Conservation (phyloP, 805 yeast genomes). For the Kurtzmaniella cleridarum region DNA sequence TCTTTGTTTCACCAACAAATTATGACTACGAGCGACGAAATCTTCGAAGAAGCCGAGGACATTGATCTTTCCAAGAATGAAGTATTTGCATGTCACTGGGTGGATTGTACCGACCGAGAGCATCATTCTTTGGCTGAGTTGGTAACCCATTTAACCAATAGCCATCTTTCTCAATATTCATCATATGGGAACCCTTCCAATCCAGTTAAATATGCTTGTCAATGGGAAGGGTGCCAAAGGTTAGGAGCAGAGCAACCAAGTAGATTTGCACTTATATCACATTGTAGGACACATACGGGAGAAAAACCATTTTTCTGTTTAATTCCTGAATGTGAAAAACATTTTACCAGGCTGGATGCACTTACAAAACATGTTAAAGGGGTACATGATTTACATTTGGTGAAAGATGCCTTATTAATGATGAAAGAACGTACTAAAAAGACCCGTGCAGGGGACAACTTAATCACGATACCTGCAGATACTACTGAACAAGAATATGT, state of each 20-base stretch:
- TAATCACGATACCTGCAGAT: slow-evolving; percentile 14
- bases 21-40: too few relatives aligned
- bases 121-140: slow-evolving; percentile 19
- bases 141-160: slow-evolving; percentile 26
- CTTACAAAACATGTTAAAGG: slow-evolving; percentile 59
- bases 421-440: slow-evolving; percentile 26
- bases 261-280: slow-evolving; percentile 55
- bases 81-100: slow-evolving; percentile 27
- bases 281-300: slow-evolving; percentile 61
- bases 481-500: slow-evolving; percentile 24
- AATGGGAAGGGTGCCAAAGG: slow-evolving; percentile 56
- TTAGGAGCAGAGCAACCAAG: slow-evolving; percentile 49
- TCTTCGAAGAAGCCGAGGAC: too few relatives aligned
- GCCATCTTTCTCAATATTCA: slow-evolving; percentile 21
- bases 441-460: slow-evolving; percentile 12
- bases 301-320: slow-evolving; percentile 63
- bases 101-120: slow-evolving; percentile 17
- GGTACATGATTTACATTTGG: slow-evolving; percentile 49
- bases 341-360: slow-evolving; percentile 56
- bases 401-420: slow-evolving; percentile 26
- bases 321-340: slow-evolving; percentile 59
- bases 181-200: slow-evolving; percentile 3
- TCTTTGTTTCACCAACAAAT: too few relatives aligned
- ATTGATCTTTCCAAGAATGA: background rate
- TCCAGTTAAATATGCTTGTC: slow-evolving; percentile 44